A percentile compares a stretch with the other conserved stretches of the same genome.
Conservation (phyloP, 78 protist genomes). For the Dictyostelium brefeldianum region DNA sequence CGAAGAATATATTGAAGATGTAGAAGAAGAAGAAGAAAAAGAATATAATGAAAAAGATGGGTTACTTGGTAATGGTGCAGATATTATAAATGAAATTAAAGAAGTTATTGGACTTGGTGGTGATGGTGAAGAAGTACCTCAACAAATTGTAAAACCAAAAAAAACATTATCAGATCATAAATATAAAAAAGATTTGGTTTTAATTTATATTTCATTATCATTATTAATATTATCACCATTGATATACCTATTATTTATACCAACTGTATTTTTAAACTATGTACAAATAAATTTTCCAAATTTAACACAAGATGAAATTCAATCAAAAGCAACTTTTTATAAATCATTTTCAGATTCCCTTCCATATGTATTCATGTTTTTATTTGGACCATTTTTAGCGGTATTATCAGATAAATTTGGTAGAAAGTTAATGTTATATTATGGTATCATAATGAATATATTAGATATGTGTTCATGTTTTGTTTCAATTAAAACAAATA, state of each 20-base stretch:
- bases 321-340: conserved; percentile 19
- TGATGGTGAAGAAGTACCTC: no score
- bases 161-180: neutral
- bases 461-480: conserved; percentile 4
- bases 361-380: conserved; percentile 12
- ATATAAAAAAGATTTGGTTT: neutral
- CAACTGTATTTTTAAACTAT: conserved; percentile 19
- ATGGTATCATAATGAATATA: neutral
- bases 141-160: neutral
- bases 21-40: no score
- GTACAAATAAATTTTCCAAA: conserved; percentile 18
- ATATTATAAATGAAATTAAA: no score
- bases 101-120: no score
- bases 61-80: no score
- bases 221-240: neutral
- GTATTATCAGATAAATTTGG: conserved; percentile 4
- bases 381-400: conserved; percentile 24
- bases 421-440: conserved; percentile 5
- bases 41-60: no score
- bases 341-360: conserved; percentile 24
- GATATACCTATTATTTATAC: neutral
- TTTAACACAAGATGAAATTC: neutral
- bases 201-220: neutral
- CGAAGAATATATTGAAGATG: no score
- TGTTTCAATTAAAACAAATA: conserved; percentile 1